Percentiles rank a stretch among this genome's conserved stretches.
These are phyloP conservation scores for Vararia minispora DNA, from an alignment of 768 basidiomycete genomes.

Conservation along the genomic window DNA sequence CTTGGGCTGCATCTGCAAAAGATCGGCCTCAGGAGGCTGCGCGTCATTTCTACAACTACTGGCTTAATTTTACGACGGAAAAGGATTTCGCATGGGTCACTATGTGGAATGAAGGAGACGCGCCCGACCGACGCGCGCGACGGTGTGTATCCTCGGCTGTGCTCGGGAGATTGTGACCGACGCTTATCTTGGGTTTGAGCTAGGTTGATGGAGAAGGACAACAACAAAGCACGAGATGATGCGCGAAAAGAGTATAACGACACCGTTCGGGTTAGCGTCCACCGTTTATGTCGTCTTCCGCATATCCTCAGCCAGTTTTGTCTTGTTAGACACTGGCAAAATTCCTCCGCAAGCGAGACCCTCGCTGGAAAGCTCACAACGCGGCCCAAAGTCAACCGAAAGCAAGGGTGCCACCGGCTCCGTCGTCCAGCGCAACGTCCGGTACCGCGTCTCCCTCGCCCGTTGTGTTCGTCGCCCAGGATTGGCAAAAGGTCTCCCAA, in stretches of 20 bases:
- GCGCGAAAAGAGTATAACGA: slow-evolving; percentile 90
- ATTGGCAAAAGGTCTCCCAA: slow-evolving; percentile 65
- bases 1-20: slow-evolving; percentile 46
- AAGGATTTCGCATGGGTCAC: slow-evolving; percentile 90
- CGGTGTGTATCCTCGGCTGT: slow-evolving; percentile 32
- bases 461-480: slow-evolving; percentile 63
- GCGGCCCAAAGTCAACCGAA: slow-evolving; percentile 30
- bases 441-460: slow-evolving; percentile 22
- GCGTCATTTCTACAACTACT: slow-evolving; percentile 71
- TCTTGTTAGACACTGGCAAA: slow-evolving; percentile 50
- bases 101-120: slow-evolving; percentile 72
- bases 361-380: slow-evolving; percentile 65
- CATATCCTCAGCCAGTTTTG: slow-evolving; percentile 1
- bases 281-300: background rate
- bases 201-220: slow-evolving; percentile 92
- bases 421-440: slow-evolving; percentile 4
- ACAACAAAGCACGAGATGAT: slow-evolving; percentile 84
- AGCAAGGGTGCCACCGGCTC: slow-evolving; percentile 13
- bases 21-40: slow-evolving; percentile 38
- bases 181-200: background rate
- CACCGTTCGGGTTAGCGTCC: slow-evolving; percentile 59
- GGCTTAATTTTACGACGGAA: slow-evolving; percentile 76
- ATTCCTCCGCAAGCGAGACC: slow-evolving; percentile 81
- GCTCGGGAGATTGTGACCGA: background rate
- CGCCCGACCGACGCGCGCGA: slow-evolving; percentile 76